Evolutionary conservation across 805 yeast genomes (phyloP).

Genomic region (Wickerhamomyces queroliae): DNA sequence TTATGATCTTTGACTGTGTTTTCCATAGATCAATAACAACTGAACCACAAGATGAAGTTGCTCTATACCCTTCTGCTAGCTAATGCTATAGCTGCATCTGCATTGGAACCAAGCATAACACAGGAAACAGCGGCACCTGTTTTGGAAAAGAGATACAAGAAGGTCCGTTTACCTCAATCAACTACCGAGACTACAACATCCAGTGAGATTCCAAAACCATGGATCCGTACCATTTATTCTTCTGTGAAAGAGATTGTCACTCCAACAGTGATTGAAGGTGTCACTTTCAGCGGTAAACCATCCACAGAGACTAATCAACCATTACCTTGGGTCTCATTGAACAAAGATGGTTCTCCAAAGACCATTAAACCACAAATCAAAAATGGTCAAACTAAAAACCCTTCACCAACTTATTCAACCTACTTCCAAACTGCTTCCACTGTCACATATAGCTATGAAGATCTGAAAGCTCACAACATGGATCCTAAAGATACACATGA

Average conservation of each 20-base stretch:
- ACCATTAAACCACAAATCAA: conserved; percentile 74
- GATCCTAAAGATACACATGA: conserved; percentile 49
- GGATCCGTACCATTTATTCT: conserved; percentile 68
- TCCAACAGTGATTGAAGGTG: conserved; percentile 57
- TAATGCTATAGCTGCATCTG: neutral
- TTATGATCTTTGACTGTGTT: neutral
- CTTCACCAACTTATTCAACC: conserved; percentile 67
- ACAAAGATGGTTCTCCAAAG: conserved; percentile 73
- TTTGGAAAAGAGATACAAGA: conserved; percentile 22
- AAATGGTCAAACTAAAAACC: conserved; percentile 62
- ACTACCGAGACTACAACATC: conserved; percentile 30
- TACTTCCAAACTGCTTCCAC: conserved; percentile 71
- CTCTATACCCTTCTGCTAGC: neutral
- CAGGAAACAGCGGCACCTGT: conserved; percentile 3
- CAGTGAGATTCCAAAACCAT: conserved; percentile 45
- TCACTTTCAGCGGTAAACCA: conserved; percentile 44
- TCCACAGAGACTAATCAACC: conserved; percentile 50
- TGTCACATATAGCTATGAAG: conserved; percentile 47
- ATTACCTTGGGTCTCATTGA: conserved; percentile 75
- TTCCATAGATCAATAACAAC: too few species aligned
- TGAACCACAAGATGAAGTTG: too few species aligned
- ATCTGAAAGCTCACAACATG: conserved; percentile 70
- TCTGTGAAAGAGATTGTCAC: conserved; percentile 58
- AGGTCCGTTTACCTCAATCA: conserved; percentile 25
- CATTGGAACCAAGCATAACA: neutral